Base-by-base conservation (phyloP, 306 rosid genomes). In the Hylodesmum podocarpum region DNA sequence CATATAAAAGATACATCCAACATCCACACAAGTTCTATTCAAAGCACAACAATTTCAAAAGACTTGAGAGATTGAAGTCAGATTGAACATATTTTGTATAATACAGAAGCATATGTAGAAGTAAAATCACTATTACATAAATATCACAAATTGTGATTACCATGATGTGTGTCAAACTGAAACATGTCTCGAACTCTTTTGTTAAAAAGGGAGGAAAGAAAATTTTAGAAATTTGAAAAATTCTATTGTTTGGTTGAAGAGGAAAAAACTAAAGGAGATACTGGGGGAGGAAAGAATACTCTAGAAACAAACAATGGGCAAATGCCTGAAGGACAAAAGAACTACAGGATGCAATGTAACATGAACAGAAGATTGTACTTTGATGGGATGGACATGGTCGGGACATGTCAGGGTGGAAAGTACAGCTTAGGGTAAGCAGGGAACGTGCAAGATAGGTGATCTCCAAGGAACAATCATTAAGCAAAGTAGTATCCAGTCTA, bases 1-100 rank as follows among this genome's bases (percentile, higher is more conserved):
- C 85, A 88, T 78, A 62, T 22, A 57, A 69, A 80, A 70, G 50
- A 78, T 71, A 22, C 43, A 70, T 72, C 49, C 51, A 69, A 62
- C 18, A 76, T 39, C 57, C 72, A 72, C 71, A 64, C 61, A 65
- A 72, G 79, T 46, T 82, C 54, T 43, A 77, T 43, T 28, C 16
- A 82, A 77, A 72, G 68, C 16, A 21, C 58, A 66, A 9, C 18
- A 57, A n/a, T 15, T 70, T 62, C 43, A 43, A 71, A 66, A 77
- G 9, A n/a, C 50, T 49, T n/a, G 24, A 5, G 58, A 68, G 2
- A 68, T 28, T 78, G 59, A 46, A 59, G 54, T 47, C 24, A 78
- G 22, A 46, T 27, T 67, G 46, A 27, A 15, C 13, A 67, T 67
- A n/a, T 53, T 67, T 76, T 14, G 14, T 39, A 28, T 21, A 49